Evolutionary conservation across 805 yeast species (phyloP).

Genomic region (Pichia membranifaciens): DNA sequence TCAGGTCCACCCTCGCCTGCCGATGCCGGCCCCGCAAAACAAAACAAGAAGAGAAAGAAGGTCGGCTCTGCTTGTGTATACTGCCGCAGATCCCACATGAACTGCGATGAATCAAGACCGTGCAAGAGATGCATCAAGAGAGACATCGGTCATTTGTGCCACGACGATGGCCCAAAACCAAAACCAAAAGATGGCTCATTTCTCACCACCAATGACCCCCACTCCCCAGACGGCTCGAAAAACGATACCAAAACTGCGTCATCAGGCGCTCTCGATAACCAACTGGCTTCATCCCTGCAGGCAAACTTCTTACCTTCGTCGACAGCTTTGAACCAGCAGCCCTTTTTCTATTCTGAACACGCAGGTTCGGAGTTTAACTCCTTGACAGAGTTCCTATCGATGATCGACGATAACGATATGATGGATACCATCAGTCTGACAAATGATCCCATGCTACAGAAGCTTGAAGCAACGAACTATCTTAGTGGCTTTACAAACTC

Average conservation of each 20-base stretch:
- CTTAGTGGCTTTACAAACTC: conserved; percentile 1
- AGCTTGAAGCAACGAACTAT: conserved; percentile 25
- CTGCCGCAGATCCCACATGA: conserved; percentile 90
- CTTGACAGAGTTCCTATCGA: conserved; percentile 78
- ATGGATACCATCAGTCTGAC: conserved; percentile 37
- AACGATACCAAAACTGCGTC: neutral
- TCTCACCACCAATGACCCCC: no score
- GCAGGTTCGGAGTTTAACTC: conserved; percentile 92
- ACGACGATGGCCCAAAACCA: conserved; percentile 49
- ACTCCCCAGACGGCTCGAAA: neutral
- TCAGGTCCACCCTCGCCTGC: no score
- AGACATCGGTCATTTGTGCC: conserved; percentile 83
- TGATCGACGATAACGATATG: conserved; percentile 81
- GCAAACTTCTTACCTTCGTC: conserved; percentile 13
- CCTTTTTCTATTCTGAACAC: conserved; percentile 82
- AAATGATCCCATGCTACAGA: conserved; percentile 34
- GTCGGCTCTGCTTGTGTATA: conserved; percentile 76
- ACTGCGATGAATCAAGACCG: conserved; percentile 74
- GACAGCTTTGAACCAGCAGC: conserved; percentile 48
- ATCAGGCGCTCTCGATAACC: neutral
- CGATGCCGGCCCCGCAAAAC: neutral
- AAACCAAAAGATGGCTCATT: conserved; percentile 5
- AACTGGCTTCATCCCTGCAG: neutral
- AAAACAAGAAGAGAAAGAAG: conserved; percentile 36
- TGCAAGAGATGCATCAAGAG: conserved; percentile 81